These are phyloP conservation scores for Marasmius tenuissimus DNA, from an alignment of 1,284 basidiomycete genomes.

Conservation along the genomic window DNA sequence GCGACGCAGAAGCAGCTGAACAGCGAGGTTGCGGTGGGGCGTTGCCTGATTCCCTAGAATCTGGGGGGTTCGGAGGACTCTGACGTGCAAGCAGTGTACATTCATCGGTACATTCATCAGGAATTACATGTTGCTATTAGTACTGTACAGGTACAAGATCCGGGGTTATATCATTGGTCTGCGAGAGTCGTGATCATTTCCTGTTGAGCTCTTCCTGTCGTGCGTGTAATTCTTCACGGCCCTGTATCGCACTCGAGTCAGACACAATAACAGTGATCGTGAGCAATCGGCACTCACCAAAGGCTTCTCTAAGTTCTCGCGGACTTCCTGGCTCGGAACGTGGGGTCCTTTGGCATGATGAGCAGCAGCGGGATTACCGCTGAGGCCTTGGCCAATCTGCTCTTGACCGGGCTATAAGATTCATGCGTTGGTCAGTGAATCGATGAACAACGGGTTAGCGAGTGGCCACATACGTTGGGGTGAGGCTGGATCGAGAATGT, in stretches of 20 bases:
- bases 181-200: not conserved
- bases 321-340: slow-evolving; percentile 31
- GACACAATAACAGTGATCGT: not conserved
- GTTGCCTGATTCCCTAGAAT: slow-evolving; percentile 39
- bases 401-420: slow-evolving; percentile 32
- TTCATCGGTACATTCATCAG: no score
- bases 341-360: slow-evolving; percentile 46
- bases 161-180: not conserved
- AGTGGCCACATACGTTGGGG: slow-evolving; percentile 40
- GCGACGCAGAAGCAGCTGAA: slow-evolving; percentile 33
- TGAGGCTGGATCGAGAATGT: slow-evolving; percentile 45
- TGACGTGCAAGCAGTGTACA: no score
- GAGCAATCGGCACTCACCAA: slow-evolving; percentile 19
- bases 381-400: slow-evolving; percentile 11
- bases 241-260: not conserved
- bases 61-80: slow-evolving; percentile 33
- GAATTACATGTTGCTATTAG: no score
- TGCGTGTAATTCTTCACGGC: slow-evolving; percentile 1
- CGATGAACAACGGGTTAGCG: not conserved
- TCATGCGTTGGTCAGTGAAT: slow-evolving; percentile 25
- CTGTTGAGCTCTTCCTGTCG: not conserved
- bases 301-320: slow-evolving; percentile 30
- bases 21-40: slow-evolving; percentile 38
- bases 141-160: not conserved
- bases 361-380: slow-evolving; percentile 28